Conservation (phyloP, 164 flowering plant species). For the Berberis vulgaris region DNA sequence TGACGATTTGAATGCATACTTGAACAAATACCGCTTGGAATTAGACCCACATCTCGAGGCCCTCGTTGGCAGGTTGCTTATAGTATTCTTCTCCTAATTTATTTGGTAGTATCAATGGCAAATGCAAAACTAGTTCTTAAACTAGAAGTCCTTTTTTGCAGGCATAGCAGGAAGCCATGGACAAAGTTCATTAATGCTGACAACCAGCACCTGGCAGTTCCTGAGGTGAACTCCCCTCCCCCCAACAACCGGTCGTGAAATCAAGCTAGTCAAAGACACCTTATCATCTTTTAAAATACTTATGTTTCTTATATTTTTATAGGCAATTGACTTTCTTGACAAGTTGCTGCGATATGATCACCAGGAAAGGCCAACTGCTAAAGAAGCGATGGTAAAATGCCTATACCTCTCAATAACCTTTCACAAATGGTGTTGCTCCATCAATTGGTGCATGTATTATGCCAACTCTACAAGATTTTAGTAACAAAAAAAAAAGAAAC, state of each 20-base stretch:
- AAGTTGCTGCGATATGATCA: constrained; percentile 96
- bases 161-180: constrained; percentile 94
- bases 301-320: not conserved
- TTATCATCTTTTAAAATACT: not conserved
- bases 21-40: constrained; percentile 75
- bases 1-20: constrained; percentile 75
- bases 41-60: constrained; percentile 87
- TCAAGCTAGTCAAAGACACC: not conserved
- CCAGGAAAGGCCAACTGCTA: constrained; percentile 96
- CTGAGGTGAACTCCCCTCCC: constrained; percentile 49
- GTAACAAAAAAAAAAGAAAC: not conserved
- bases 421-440: not conserved
- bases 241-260: not conserved
- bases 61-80: constrained; percentile 81
- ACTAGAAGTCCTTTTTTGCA: constrained; percentile 17
- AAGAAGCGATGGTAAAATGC: constrained; percentile 90
- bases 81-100: not conserved
- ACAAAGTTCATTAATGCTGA: constrained; percentile 70
- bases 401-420: not conserved
- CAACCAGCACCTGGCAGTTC: constrained; percentile 88
- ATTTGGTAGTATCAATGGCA: not conserved
- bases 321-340: constrained; percentile 95
- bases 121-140: not conserved
- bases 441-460: no score
- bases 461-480: no score